A percentile compares a stretch with the other conserved stretches of the same genome.
phyloP scores from a whole-genome alignment of 257 asterid genomes.

The Coffea eugenioides region DNA sequence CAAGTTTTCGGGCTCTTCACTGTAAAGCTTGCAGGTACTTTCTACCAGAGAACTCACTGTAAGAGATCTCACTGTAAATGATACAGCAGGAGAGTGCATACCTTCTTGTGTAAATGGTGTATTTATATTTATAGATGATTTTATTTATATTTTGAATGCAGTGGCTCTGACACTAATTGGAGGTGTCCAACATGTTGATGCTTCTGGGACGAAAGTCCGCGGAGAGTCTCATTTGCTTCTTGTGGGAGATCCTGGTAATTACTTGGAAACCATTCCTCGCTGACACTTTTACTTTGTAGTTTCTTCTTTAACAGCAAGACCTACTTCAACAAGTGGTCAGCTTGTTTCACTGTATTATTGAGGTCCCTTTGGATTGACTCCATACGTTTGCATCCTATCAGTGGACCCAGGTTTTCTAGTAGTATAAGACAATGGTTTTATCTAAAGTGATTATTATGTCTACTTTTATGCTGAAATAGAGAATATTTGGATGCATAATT shows the following conservation, averaged over 20 bases:
- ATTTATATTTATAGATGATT: constrained; percentile 2
- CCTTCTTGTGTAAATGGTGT: neutral
- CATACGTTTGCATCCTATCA: neutral
- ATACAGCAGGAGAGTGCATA: neutral
- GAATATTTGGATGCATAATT: neutral
- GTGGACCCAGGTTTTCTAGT: neutral
- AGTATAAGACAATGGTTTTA: neutral
- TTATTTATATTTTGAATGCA: constrained; percentile 35
- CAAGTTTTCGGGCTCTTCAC: constrained; percentile 98
- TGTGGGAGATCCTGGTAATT: constrained; percentile 98
- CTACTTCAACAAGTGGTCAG: constrained; percentile 6
- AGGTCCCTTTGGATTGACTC: neutral
- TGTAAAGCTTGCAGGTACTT: constrained; percentile 94
- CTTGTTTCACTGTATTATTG: constrained; percentile 3
- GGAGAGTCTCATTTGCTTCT: constrained; percentile 98
- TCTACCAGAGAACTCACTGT: neutral
- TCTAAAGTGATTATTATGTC: neutral
- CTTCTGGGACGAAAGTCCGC: constrained; percentile 90
- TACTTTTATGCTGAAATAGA: neutral
- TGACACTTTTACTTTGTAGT: neutral
- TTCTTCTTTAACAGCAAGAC: neutral
- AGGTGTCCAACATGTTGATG: constrained; percentile 96
- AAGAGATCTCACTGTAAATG: neutral
- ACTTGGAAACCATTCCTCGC: neutral
- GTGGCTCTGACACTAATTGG: constrained; percentile 91